These are phyloP conservation scores for Pouteria glomerata DNA, from an alignment of 148 eudicot genomes.

Conservation along the genomic window DNA sequence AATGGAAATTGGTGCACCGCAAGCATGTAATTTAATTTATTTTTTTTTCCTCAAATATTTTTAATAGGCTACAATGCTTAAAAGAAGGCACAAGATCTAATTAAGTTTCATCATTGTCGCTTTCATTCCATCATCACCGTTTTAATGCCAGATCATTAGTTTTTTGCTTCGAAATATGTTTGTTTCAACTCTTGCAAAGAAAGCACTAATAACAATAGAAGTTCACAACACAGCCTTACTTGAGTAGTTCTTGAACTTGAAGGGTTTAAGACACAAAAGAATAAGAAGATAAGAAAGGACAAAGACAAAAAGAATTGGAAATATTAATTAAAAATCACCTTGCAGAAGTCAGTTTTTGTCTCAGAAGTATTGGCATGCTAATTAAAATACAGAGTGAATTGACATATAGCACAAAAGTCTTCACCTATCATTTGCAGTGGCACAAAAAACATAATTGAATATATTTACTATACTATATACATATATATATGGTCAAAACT, in stretches of 20 bases:
- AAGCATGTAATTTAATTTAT: background rate
- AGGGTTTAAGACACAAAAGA: no score
- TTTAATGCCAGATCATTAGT: no score
- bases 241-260: no score
- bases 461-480: background rate
- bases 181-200: no score
- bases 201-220: no score
- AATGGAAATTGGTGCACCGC: background rate
- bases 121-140: no score
- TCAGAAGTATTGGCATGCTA: background rate
- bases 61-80: background rate
- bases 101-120: no score
- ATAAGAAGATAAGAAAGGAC: no score
- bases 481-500: constrained; percentile 4
- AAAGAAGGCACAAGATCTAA: background rate
- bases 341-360: no score
- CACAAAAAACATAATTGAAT: background rate
- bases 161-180: no score
- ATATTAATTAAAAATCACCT: background rate
- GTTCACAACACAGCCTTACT: no score
- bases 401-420: no score
- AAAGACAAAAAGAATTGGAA: background rate
- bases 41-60: background rate
- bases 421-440: background rate
- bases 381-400: background rate